Evolutionary conservation across 164 flowering plant species (phyloP), one percentile per base, ranked within the genome.

Genomic region (Santalum album): DNA sequence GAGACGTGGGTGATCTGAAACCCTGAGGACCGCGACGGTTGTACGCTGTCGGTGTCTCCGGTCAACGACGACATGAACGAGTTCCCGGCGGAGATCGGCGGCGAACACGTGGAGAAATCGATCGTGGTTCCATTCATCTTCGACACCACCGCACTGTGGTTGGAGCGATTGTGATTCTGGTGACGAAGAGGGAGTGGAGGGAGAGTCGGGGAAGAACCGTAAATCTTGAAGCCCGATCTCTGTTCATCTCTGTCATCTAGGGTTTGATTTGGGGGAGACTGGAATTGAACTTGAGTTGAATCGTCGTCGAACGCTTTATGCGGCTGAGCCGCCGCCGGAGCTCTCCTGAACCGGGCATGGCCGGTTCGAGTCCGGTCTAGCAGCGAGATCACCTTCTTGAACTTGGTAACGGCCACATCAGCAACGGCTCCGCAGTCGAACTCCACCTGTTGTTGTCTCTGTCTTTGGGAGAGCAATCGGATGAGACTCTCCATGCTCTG

Each of bases 1-100:
- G n/a, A n/a, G n/a, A n/a, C n/a, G n/a, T n/a, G n/a, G n/a, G 78
- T 72, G 38, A 83, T 66, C 58, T 75, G 84, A 51, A 80, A 83
- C 25, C 83, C 84, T 7, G 84, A 77, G 1, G 86, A 75, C 54
- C 65, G 34, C 7, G 83, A 73, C 32, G 63, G 73, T 44, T 70
- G 76, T 2, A 69, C 40, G 56, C 81, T 68, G 2, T 78, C 83
- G 0, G 79, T 68, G 16, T 78, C 91, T 2, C 81, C 80, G 1
- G 85, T 82, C 23, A 79, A 35, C 11, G 81, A 71, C 2, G 87
- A 82, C 36, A 74, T 52, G 47, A 70, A 78, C 11, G 86, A 78
- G 26, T 32, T 69, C 35, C 73, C 77, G 10, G 68, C 73, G 17
- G 88, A 73, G 16, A 68, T 54, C 39, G 66, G 43, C 3, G 65